Base-by-base conservation (phyloP, 1,284 basidiomycete genomes). In the Takashimella koratensis region DNA sequence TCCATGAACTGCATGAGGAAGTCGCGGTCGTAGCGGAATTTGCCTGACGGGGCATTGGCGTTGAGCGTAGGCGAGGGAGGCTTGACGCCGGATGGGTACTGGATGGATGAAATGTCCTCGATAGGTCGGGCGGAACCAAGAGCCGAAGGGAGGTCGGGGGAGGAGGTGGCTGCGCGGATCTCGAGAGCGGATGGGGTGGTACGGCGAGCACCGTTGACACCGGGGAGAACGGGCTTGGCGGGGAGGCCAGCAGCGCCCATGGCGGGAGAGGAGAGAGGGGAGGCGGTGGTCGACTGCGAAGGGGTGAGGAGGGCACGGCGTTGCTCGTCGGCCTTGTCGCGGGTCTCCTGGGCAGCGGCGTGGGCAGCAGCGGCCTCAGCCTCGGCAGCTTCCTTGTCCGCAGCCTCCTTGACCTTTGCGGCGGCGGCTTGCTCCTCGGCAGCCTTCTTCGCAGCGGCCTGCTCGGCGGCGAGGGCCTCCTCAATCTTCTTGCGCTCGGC, bases 1-100 rank as follows among this genome's bases (percentile, higher is more conserved):
- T 80, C 79, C 91, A 97, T 96, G 79, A 98, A 99, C 73, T 99
- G 96, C 60, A 99, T 78, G 26, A 98, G 81, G 84, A 98, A 98
- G 43, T 95, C 91, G 47, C 95, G 91, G 76, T 98, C 93, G 76
- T 98, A 98, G 66, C 94, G 86, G 82, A 92, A 97, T 77, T 93
- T 95, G 66, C 94, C 92, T 67, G 87, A 86, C 56, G 76, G 70
- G 16, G 87, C 87, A 56, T 87, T 84, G 55, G 83, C 80, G 76
- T 97, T 98, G 65, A 98, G 85, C 66, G 91, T 89, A 6, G 86
- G 77, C 63, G 83, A 84, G 3, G 94, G 95, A 58, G 92, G 90
- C 73, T 82, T 82, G 72, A 94, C 83, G 44, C 87, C 84, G 54
- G 85, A 84, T 3, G 94, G 94, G 70, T 99, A 99, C 21, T 82